A percentile compares a stretch with the other conserved stretches of the same genome.
These are phyloP conservation scores for Phytophthora boehmeriae DNA, from an alignment of 352 stramenopile genomes.

Conservation along the genomic window DNA sequence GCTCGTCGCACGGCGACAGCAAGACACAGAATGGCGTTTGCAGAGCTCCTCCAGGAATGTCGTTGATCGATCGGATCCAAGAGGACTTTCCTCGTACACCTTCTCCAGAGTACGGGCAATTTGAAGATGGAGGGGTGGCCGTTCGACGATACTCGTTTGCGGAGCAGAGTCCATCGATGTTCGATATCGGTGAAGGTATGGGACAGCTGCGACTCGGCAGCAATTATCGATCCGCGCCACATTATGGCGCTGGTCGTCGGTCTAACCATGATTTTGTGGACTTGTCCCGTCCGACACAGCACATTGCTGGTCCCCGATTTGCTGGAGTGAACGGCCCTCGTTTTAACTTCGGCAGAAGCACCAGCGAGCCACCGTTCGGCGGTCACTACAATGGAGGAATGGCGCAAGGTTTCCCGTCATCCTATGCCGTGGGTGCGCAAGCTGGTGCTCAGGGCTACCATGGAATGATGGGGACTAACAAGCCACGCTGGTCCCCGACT, in stretches of 20 bases:
- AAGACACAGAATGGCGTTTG: slow-evolving; percentile 23
- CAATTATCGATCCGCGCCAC: slow-evolving; percentile 25
- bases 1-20: slow-evolving; percentile 20
- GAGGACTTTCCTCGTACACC: slow-evolving; percentile 80
- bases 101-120: slow-evolving; percentile 60
- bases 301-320: slow-evolving; percentile 14
- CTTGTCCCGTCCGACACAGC: slow-evolving; percentile 22
- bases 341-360: slow-evolving; percentile 27
- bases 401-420: slow-evolving; percentile 29
- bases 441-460: slow-evolving; percentile 23
- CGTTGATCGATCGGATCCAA: slow-evolving; percentile 79
- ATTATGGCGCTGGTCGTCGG: slow-evolving; percentile 18
- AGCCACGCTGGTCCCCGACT: slow-evolving; percentile 27
- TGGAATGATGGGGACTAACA: slow-evolving; percentile 24
- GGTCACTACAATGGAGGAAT: slow-evolving; percentile 29
- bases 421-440: slow-evolving; percentile 25
- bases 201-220: slow-evolving; percentile 33
- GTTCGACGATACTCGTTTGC: slow-evolving; percentile 23
- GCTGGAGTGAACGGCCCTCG: slow-evolving; percentile 22
- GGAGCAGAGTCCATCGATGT: slow-evolving; percentile 21
- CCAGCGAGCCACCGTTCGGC: slow-evolving; percentile 36
- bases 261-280: slow-evolving; percentile 19
- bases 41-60: slow-evolving; percentile 46
- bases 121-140: slow-evolving; percentile 21
- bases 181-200: slow-evolving; percentile 36